Evolutionary conservation across 352 stramenopile genomes (phyloP), one percentile per base, ranked within the genome.

Genomic region (Pythium sp.): DNA sequence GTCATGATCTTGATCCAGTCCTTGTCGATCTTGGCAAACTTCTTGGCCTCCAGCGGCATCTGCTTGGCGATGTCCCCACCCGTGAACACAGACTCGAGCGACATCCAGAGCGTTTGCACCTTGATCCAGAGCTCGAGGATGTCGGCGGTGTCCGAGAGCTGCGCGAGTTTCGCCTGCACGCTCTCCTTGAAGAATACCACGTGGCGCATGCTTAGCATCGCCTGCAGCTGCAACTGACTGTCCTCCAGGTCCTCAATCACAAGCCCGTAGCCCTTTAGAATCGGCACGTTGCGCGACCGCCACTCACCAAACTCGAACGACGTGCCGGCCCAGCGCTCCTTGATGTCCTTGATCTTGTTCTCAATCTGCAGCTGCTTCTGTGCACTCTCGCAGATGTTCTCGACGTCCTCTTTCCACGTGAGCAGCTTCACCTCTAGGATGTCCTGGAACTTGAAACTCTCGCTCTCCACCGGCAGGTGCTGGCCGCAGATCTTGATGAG

Each of bases 11-110:
- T 97, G 43, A 91, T 77, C 86, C 88, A 98, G 58, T 97, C 92
- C 70, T 97, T 97, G 76, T 98, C 90, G 47, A 97, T 94, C 65
- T 97, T 97, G 6, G 83, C 87, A 64, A 98, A 98, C 67, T 97
- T 97, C 72, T 97, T 97, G 0, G 91, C 91, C 64, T 97, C 92
- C 0, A 95, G 60, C 2, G 92, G 92, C 90, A 98, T 97, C 71
- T 98, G 91, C 69, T 97, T 97, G 24, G 90, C 90, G 64, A 98
- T 98, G 72, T 98, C 92, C 11, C 90, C 91, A 26, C 92, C 90
- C n/a, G 90, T 95, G 67, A 98, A 98, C 9, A 98, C 92, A 6
- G 84, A 95, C 64, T 98, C 92, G 18, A 98, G 76, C 24, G 81
- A 89, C 70, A 92, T 95, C 92, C 92, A 98, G 32, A 98, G 72